Evolutionary conservation across 75 land plant species (phyloP).

Genomic region (Picea sitchensis): DNA sequence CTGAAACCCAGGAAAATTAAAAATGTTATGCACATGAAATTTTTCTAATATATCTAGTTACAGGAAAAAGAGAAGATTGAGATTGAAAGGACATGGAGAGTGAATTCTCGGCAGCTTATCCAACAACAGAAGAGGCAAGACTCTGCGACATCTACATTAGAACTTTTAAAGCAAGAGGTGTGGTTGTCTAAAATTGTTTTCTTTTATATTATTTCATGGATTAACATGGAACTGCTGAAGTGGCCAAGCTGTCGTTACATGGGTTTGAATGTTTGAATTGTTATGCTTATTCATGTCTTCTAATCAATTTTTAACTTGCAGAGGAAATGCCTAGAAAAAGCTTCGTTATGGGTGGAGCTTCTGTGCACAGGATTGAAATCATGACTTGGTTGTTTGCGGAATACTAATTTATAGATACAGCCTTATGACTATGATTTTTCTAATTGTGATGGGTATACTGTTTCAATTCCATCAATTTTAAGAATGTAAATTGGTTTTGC

Average conservation of each 20-base stretch:
- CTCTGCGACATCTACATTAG: not conserved
- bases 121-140: not conserved
- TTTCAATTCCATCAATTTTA: too few species aligned
- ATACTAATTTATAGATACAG: too few species aligned
- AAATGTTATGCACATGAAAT: not conserved
- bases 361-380: not conserved
- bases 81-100: not conserved
- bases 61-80: conserved; percentile 2
- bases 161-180: conserved; percentile 6
- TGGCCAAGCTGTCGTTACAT: not conserved
- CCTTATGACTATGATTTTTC: too few species aligned
- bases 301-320: not conserved
- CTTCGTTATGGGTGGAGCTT: conserved; percentile 1
- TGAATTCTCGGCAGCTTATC: not conserved
- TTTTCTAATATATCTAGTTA: not conserved
- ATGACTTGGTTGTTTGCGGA: not conserved
- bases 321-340: conserved; percentile 6
- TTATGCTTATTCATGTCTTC: not conserved
- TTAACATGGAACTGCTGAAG: not conserved
- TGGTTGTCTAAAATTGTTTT: not conserved
- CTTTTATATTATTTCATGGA: not conserved
- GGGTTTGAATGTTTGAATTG: not conserved
- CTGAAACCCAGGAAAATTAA: not conserved
- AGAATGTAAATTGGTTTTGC: too few species aligned
- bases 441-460: too few species aligned